Percentiles rank a stretch among this genome's conserved stretches.
Conservation (phyloP, 805 yeast species). For the Torulaspora franciscae region DNA sequence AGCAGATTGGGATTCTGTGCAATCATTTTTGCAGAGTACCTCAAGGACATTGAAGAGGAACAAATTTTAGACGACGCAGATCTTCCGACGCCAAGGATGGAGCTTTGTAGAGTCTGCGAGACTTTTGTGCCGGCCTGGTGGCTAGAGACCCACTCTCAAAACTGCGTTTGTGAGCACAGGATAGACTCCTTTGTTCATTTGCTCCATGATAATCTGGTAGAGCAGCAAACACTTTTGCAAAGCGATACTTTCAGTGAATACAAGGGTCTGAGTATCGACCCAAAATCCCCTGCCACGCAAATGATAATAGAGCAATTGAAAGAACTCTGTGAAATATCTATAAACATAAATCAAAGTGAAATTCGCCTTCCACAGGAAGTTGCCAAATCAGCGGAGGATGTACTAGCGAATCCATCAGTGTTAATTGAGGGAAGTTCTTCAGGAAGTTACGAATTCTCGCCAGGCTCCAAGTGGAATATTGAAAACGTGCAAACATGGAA, state of each 20-base stretch:
- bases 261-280: conserved; percentile 46
- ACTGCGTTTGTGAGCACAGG: conserved; percentile 80
- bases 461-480: conserved; percentile 57
- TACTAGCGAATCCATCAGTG: conserved; percentile 15
- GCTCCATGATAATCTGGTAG: conserved; percentile 70
- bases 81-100: conserved; percentile 75
- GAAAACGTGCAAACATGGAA: conserved; percentile 37
- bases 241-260: conserved; percentile 41
- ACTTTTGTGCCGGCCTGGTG: conserved; percentile 92
- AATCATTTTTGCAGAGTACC: conserved; percentile 71
- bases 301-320: conserved; percentile 26
- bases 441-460: conserved; percentile 43
- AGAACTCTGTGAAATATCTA: conserved; percentile 70
- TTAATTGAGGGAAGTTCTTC: conserved; percentile 19
- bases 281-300: conserved; percentile 14
- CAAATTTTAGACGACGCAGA: conserved; percentile 58
- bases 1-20: conserved; percentile 85
- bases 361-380: conserved; percentile 32
- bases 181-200: conserved; percentile 70
- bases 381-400: conserved; percentile 9
- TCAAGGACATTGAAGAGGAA: conserved; percentile 56
- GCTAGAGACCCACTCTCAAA: conserved; percentile 84
- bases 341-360: conserved; percentile 69
- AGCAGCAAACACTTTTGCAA: conserved; percentile 55
- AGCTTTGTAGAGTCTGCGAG: conserved; percentile 90